Conservation (phyloP, 805 yeast species). For the Saccharomycopsis lassenensis region DNA sequence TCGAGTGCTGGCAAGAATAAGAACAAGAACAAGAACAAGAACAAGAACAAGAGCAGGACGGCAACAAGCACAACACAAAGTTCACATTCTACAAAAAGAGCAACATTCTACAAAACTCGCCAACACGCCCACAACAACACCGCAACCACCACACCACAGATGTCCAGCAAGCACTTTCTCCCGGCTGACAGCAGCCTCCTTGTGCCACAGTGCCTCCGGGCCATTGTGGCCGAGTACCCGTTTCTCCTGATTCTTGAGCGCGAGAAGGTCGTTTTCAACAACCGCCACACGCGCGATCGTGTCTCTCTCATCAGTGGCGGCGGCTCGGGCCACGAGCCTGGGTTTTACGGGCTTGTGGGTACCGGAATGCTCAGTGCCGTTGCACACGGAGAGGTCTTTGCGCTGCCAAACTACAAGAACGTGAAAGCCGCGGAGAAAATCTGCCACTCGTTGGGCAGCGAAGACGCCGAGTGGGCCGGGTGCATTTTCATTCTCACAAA, state of each 20-base stretch:
- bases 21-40: no score
- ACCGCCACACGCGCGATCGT: constrained; percentile 18
- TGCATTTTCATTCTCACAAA: constrained; percentile 61
- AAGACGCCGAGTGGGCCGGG: constrained; percentile 8
- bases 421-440: constrained; percentile 23
- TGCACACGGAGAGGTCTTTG: constrained; percentile 33
- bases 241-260: constrained; percentile 27
- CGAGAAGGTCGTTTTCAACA: constrained; percentile 30
- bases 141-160: no score
- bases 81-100: neutral
- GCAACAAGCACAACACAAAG: neutral
- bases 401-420: constrained; percentile 30
- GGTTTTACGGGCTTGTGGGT: constrained; percentile 31
- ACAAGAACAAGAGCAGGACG: neutral
- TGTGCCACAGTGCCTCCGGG: constrained; percentile 30
- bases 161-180: constrained; percentile 34
- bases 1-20: no score
- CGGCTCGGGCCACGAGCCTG: constrained; percentile 36
- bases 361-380: constrained; percentile 30
- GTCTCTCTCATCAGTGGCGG: constrained; percentile 31
- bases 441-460: constrained; percentile 5
- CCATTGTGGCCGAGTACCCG: constrained; percentile 30
- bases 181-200: constrained; percentile 26
- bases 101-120: no score
- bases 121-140: no score